Evolutionary conservation across 768 basidiomycete species (phyloP).

Genomic region (Clitopilus hobsonii): DNA sequence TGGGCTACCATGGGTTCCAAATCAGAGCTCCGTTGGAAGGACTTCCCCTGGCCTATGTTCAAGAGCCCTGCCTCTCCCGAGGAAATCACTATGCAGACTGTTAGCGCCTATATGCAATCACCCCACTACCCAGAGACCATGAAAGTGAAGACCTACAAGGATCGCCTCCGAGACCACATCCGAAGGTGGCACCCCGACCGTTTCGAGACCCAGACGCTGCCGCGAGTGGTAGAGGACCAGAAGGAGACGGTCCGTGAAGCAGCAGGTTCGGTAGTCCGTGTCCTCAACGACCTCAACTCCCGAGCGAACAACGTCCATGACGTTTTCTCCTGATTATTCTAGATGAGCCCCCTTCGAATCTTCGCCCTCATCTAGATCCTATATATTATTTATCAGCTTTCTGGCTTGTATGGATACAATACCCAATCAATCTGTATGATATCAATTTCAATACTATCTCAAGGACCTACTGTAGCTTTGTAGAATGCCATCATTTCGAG

Average conservation of each 20-base stretch:
- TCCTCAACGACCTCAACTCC: slow-evolving; percentile 65
- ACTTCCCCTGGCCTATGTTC: slow-evolving; percentile 75
- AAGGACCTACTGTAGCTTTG: not conserved
- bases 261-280: slow-evolving; percentile 68
- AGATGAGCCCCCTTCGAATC: slow-evolving; percentile 4
- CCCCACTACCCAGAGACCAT: slow-evolving; percentile 49
- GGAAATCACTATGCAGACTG: slow-evolving; percentile 51
- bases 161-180: slow-evolving; percentile 72
- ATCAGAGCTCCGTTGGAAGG: slow-evolving; percentile 51
- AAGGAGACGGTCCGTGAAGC: slow-evolving; percentile 65
- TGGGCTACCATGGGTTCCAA: slow-evolving; percentile 47
- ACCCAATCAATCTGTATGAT: slow-evolving; percentile 24
- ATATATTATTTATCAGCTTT: slow-evolving; percentile 18
- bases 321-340: not conserved
- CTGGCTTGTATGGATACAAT: slow-evolving; percentile 22
- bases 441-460: slow-evolving; percentile 6
- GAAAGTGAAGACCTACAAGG: slow-evolving; percentile 51
- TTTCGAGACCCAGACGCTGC: slow-evolving; percentile 66
- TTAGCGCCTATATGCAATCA: slow-evolving; percentile 61
- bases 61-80: slow-evolving; percentile 52
- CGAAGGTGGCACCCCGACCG: slow-evolving; percentile 81
- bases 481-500: not conserved
- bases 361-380: slow-evolving; percentile 11
- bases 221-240: slow-evolving; percentile 59
- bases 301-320: slow-evolving; percentile 30